Evolutionary conservation across 2,329 filamentous ascomycete genomes (phyloP).

Genomic region (Claviceps sorghi): DNA sequence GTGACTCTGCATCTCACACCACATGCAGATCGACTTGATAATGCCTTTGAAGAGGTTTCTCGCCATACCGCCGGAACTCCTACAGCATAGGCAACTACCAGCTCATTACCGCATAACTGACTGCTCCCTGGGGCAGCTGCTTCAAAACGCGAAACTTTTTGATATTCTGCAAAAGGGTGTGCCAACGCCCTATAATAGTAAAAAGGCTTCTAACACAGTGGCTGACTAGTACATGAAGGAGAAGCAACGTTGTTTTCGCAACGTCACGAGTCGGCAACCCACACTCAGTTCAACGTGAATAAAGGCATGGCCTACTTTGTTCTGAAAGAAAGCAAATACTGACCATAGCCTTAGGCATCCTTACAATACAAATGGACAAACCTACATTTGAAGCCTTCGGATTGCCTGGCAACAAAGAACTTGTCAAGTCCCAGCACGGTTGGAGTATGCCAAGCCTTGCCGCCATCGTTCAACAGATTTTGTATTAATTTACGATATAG

Average conservation of each 20-base stretch:
- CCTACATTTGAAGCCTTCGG: conserved; percentile 73
- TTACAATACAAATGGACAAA: conserved; percentile 66
- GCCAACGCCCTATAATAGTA: conserved; percentile 2
- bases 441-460: neutral
- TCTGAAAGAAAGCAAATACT: neutral
- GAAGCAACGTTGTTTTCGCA: conserved; percentile 74
- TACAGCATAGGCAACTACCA: conserved; percentile 21
- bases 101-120: conserved; percentile 57
- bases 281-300: conserved; percentile 57
- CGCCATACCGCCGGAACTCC: conserved; percentile 37
- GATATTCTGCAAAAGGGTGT: conserved; percentile 68
- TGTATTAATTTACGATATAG: conserved; percentile 25
- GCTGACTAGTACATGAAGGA: conserved; percentile 30
- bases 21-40: conserved; percentile 49
- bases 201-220: neutral
- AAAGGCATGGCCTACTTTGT: conserved; percentile 37
- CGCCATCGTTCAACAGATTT: neutral
- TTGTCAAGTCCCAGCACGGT: conserved; percentile 14
- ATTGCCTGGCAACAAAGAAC: conserved; percentile 55
- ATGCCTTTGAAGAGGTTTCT: conserved; percentile 50
- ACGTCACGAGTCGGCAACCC: conserved; percentile 47
- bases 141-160: conserved; percentile 67
- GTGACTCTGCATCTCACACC: neutral
- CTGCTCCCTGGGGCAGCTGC: conserved; percentile 47
- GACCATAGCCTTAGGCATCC: conserved; percentile 33